A percentile compares a stretch with the other conserved stretches of the same genome.
Conservation (phyloP, 2,329 filamentous ascomycete genomes). For the Passalora sequoiae region DNA sequence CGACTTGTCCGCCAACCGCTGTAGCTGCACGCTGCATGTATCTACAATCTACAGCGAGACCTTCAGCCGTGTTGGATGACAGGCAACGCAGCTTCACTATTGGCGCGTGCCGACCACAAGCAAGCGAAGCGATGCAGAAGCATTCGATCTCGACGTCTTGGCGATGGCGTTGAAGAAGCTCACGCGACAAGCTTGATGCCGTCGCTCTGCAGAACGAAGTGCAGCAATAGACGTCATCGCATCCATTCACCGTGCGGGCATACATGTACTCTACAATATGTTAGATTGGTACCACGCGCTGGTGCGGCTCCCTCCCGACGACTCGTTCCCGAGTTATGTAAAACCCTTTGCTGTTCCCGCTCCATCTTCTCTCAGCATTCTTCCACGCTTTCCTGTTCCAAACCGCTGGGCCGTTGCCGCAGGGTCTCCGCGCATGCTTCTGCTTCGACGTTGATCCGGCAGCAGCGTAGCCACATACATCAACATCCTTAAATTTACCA, state of each 20-base stretch:
- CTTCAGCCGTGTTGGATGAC: neutral
- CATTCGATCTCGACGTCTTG: neutral
- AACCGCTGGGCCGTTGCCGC: neutral
- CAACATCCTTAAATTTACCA: slow-evolving; percentile 7
- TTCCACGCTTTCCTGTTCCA: neutral
- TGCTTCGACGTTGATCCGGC: neutral
- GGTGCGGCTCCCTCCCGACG: neutral
- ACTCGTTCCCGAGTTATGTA: neutral
- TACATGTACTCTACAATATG: neutral
- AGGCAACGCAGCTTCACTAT: neutral
- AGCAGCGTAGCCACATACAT: neutral
- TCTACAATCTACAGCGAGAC: neutral
- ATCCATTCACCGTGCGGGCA: neutral
- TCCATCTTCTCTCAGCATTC: neutral
- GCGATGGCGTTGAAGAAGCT: slow-evolving; percentile 1
- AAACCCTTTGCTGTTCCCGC: neutral
- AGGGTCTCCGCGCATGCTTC: neutral
- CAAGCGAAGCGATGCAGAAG: neutral
- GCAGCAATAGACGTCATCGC: neutral
- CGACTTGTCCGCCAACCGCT: neutral
- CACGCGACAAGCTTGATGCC: neutral
- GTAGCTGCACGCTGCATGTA: neutral
- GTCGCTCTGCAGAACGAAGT: neutral
- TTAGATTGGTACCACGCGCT: neutral
- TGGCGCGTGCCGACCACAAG: slow-evolving; percentile 5